phyloP scores from a whole-genome alignment of 805 yeast species.

The Nakazawaea wickerhamii region DNA sequence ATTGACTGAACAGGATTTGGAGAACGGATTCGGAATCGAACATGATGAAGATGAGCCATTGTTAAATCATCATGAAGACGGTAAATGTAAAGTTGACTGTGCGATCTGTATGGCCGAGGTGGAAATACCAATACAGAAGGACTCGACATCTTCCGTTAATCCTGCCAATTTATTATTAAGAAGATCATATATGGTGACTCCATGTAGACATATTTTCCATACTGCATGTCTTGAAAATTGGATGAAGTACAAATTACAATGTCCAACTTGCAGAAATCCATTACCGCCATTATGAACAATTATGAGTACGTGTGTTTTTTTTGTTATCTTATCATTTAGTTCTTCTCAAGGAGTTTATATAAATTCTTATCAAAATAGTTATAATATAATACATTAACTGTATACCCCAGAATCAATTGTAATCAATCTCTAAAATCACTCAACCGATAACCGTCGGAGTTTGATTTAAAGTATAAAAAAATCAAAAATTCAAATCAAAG shows the following conservation, averaged over 20 bases:
- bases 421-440: not conserved
- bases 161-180: constrained; percentile 24
- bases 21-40: constrained; percentile 54
- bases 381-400: too few relatives aligned
- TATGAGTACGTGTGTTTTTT: not conserved
- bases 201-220: constrained; percentile 89
- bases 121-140: constrained; percentile 45
- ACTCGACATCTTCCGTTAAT: constrained; percentile 13
- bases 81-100: constrained; percentile 62
- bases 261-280: constrained; percentile 87
- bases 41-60: constrained; percentile 27
- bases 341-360: not conserved
- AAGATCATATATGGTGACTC: constrained; percentile 73
- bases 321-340: not conserved
- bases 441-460: not conserved
- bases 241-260: constrained; percentile 90
- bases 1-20: constrained; percentile 53
- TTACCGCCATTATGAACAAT: constrained; percentile 66
- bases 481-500: not conserved
- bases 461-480: not conserved
- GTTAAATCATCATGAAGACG: constrained; percentile 27
- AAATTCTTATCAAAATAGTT: too few relatives aligned
- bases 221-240: constrained; percentile 83
- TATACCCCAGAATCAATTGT: too few relatives aligned
- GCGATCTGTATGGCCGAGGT: constrained; percentile 85